Percentiles rank a stretch among this genome's conserved stretches.
Evolutionary conservation across 768 basidiomycete species (phyloP).

Genomic region (Mycena vulgaris): DNA sequence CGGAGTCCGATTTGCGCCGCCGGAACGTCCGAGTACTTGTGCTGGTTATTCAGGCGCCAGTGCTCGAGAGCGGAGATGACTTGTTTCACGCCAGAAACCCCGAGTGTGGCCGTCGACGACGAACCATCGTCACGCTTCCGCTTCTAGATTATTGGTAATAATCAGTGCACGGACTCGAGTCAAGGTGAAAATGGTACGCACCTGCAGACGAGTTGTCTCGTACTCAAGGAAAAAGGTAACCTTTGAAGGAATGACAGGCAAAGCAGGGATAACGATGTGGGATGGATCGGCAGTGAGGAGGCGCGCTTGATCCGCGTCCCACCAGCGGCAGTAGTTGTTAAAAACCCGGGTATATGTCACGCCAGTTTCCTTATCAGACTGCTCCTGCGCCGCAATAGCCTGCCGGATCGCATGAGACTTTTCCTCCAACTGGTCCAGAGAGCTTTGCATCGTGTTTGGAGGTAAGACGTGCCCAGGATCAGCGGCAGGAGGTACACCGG

Average conservation of each 20-base stretch:
- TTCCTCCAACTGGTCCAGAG: background rate
- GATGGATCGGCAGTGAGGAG: background rate
- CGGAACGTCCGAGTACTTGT: constrained; percentile 1
- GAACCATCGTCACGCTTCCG: constrained; percentile 8
- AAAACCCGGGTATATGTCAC: background rate
- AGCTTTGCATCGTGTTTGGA: background rate
- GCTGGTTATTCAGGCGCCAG: constrained; percentile 10
- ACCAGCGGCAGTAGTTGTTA: constrained; percentile 13
- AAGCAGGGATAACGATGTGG: background rate
- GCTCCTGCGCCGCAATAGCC: constrained; percentile 1
- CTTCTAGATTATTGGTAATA: too few relatives aligned
- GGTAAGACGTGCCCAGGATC: too few relatives aligned
- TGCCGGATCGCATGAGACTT: constrained; percentile 12
- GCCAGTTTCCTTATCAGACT: constrained; percentile 12
- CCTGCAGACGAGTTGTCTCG: constrained; percentile 21
- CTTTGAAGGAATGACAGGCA: constrained; percentile 17
- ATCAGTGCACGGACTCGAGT: too few relatives aligned
- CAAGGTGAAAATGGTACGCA: too few relatives aligned
- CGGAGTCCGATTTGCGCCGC: constrained; percentile 8
- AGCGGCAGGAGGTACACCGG: background rate
- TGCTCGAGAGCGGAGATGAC: constrained; percentile 24
- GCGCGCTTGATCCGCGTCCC: background rate
- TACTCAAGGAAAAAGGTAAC: constrained; percentile 15
- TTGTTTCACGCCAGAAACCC: constrained; percentile 1
- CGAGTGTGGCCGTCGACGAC: background rate